Base-by-base conservation (phyloP, 352 stramenopile genomes). In the Globisporangium paddicum region DNA sequence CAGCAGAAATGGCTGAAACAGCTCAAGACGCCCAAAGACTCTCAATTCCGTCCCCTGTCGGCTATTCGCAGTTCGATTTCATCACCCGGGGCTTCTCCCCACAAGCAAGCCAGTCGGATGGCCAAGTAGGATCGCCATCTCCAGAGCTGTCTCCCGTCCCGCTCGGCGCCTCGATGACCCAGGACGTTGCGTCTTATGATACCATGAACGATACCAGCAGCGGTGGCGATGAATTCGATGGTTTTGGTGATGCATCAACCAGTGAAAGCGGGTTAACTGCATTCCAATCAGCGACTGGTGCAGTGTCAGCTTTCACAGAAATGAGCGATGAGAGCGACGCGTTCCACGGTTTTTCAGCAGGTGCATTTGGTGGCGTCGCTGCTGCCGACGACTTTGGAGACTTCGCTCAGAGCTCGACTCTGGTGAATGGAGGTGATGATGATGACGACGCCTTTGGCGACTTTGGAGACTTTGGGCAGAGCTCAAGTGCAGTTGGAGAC, bases 371-470 rank as follows among this genome's bases (percentile, higher is more conserved):
- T 56, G 42, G 34, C 11, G 40, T 40, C 30, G 18, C 37, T 11
- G 77, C 37, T 11, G 77, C 74, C 42, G 72, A 77, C 40, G 65
- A 74, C 32, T 85, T 83, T 63, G 58, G 64, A 8, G 41, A 42
- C 18, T 75, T 65, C 52, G 30, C 18, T 8, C 19, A 32, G 52
- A 44, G 50, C 19, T 48, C 47, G 2, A 55, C 13, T 34, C 18
- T 23, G 9, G 26, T 64, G 37, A 28, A 23, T 25, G 23, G 4
- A 46, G 52, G 41, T 44, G 30, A 14, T 13, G 48, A 55, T 28
- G 58, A 73, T 25, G 63, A 51, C 26, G 58, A 73, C 21, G 63
- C 66, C 49, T 75, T 79, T 50, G 66, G 61, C 1, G 65, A 73
- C 38, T 77, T 79, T 50, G 66, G 61, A 1, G 65, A 73, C 38